phyloP scores from a whole-genome alignment of 176 grass and related monocot genomes.

The Juncus inflexus region DNA sequence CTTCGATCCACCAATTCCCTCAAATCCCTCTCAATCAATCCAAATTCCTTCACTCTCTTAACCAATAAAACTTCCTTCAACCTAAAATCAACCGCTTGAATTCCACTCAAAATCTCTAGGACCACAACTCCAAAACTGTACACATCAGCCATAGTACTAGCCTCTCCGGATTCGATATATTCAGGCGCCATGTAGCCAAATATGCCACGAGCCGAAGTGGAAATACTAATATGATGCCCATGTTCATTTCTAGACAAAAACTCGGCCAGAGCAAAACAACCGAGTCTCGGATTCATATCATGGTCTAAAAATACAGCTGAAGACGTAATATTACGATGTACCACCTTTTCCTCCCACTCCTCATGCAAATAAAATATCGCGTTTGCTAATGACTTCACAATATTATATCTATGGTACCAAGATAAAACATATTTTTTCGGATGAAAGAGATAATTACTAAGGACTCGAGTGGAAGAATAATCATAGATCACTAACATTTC shows the following conservation, averaged over 20 bases:
- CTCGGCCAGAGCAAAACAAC: slow-evolving; percentile 81
- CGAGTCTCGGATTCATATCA: slow-evolving; percentile 66
- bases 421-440: slow-evolving; percentile 19
- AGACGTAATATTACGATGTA: slow-evolving; percentile 88
- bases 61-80: slow-evolving; percentile 66
- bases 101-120: slow-evolving; percentile 64
- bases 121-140: slow-evolving; percentile 84
- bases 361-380: slow-evolving; percentile 82
- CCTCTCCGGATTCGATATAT: slow-evolving; percentile 69
- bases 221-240: slow-evolving; percentile 29
- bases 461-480: slow-evolving; percentile 52
- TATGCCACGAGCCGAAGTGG: slow-evolving; percentile 53
- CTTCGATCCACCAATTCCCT: slow-evolving; percentile 46
- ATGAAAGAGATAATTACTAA: slow-evolving; percentile 62
- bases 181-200: slow-evolving; percentile 94
- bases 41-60: slow-evolving; percentile 32
- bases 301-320: slow-evolving; percentile 72
- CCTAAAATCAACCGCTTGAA: slow-evolving; percentile 59
- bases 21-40: slow-evolving; percentile 27
- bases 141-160: slow-evolving; percentile 70
- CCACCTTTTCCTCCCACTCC: slow-evolving; percentile 95
- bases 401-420: slow-evolving; percentile 71
- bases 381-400: slow-evolving; percentile 70
- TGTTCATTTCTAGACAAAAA: slow-evolving; percentile 76
- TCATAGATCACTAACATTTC: slow-evolving; percentile 98